These are phyloP conservation scores for Erodium maritimum DNA, from an alignment of 345 rosid genomes.

Conservation along the genomic window DNA sequence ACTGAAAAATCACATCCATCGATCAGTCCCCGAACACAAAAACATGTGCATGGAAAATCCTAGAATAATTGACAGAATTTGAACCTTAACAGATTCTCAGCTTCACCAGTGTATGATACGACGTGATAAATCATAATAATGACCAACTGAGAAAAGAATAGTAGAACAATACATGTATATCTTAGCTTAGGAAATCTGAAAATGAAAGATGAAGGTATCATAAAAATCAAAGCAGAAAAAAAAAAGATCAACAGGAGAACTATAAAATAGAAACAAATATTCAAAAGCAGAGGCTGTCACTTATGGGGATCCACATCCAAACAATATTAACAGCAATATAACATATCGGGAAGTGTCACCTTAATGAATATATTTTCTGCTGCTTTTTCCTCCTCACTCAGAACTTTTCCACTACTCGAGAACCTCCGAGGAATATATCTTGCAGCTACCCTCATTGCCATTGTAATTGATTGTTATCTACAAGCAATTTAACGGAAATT, in stretches of 20 bases:
- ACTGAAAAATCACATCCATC: background rate
- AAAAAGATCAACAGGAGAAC: background rate
- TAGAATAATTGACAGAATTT: background rate
- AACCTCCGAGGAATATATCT: slow-evolving; percentile 14
- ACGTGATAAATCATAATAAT: no score
- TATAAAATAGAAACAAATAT: no score
- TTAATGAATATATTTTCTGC: slow-evolving; percentile 25
- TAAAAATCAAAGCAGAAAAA: background rate
- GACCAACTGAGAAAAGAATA: background rate
- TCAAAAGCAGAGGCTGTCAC: background rate
- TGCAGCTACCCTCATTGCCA: slow-evolving; percentile 15
- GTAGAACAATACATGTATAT: background rate
- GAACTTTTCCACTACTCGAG: slow-evolving; percentile 18
- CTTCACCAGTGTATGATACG: background rate
- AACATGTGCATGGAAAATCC: background rate
- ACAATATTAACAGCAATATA: background rate
- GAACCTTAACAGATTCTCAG: background rate
- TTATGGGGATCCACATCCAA: background rate
- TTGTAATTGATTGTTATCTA: slow-evolving; percentile 2
- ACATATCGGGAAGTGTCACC: slow-evolving; percentile 7
- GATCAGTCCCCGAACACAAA: background rate
- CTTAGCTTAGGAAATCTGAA: background rate
- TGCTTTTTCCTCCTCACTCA: slow-evolving; percentile 29
- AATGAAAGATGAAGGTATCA: background rate
- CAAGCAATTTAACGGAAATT: background rate